phyloP scores from a whole-genome alignment of 345 rosid species.

The Rhizophora mangle region DNA sequence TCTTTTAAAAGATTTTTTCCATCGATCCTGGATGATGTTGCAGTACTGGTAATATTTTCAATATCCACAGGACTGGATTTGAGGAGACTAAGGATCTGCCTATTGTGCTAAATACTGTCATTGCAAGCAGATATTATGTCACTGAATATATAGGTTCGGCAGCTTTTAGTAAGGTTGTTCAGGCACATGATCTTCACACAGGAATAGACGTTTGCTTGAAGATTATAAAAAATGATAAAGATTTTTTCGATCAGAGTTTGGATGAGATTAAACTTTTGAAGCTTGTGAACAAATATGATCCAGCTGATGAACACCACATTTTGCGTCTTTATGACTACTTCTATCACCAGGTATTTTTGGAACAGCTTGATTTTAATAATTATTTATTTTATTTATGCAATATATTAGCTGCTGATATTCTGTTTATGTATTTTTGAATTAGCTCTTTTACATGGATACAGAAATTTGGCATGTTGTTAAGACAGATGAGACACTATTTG shows the following conservation, averaged over 20 bases:
- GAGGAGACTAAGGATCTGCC: constrained; percentile 88
- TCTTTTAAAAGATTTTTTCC: not conserved
- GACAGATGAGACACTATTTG: too few relatives aligned
- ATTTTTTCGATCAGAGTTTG: constrained; percentile 94
- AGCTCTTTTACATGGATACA: too few relatives aligned
- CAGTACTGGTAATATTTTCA: constrained; percentile 21
- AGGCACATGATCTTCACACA: constrained; percentile 73
- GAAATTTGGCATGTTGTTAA: too few relatives aligned
- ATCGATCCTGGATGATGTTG: constrained; percentile 14
- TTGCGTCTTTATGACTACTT: constrained; percentile 94
- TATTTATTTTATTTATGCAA: not conserved
- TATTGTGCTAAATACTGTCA: constrained; percentile 57
- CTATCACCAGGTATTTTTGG: constrained; percentile 66
- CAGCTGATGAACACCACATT: constrained; percentile 74
- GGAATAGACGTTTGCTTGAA: constrained; percentile 85
- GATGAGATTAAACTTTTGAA: constrained; percentile 94
- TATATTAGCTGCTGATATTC: not conserved
- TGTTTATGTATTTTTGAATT: not conserved
- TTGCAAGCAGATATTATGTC: constrained; percentile 85
- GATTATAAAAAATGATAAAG: constrained; percentile 96
- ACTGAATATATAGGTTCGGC: constrained; percentile 93
- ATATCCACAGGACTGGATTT: constrained; percentile 79
- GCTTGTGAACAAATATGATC: constrained; percentile 84
- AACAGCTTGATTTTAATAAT: not conserved
- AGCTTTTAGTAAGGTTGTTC: constrained; percentile 92